Conservation (phyloP, 2,329 filamentous ascomycete species). For the Decorospora gaudefroyi region DNA sequence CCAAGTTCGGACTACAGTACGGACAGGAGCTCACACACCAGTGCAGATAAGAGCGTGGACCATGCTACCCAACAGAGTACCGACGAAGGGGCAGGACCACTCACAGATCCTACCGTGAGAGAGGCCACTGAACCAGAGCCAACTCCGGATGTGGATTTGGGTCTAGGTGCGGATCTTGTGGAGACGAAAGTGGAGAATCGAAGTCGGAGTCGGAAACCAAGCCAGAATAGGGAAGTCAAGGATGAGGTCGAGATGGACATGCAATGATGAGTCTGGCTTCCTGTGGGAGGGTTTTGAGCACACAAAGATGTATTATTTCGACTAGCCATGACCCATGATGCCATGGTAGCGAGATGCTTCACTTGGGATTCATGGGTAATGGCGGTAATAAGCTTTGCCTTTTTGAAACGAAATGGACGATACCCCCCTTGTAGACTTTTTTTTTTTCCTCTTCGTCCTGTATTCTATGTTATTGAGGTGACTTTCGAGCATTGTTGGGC, state of each 20-base stretch:
- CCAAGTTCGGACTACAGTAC: constrained; percentile 13
- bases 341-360: too few species aligned
- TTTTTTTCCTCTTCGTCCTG: too few species aligned
- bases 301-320: too few species aligned
- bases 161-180: constrained; percentile 10
- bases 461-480: too few species aligned
- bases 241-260: constrained; percentile 45
- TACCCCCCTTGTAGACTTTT: too few species aligned
- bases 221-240: constrained; percentile 25
- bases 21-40: background rate
- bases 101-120: background rate
- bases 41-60: background rate
- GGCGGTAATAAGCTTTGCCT: too few species aligned
- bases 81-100: background rate
- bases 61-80: background rate
- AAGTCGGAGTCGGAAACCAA: constrained; percentile 24
- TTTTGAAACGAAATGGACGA: too few species aligned
- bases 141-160: background rate
- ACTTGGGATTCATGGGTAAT: too few species aligned
- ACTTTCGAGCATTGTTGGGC: too few species aligned
- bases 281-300: too few species aligned
- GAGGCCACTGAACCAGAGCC: background rate
- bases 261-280: constrained; percentile 37
- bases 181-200: constrained; percentile 19
- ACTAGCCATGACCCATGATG: too few species aligned